Percentiles rank a stretch among this genome's conserved stretches.
Evolutionary conservation across 345 rosid species (phyloP).

Genomic region (Xanthoceras sorbifolium): DNA sequence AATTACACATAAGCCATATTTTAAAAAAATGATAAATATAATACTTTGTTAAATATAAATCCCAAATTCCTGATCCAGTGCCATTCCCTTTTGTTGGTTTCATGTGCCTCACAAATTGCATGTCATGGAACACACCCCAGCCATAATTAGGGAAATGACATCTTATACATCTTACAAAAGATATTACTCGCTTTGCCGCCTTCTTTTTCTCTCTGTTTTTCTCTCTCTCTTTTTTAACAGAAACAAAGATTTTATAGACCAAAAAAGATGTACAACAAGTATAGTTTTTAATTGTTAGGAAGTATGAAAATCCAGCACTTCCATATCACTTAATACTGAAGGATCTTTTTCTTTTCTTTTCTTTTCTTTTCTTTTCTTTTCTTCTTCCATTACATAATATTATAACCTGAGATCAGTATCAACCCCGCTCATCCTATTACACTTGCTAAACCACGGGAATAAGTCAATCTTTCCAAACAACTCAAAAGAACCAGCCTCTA

Average conservation of each 20-base stretch:
- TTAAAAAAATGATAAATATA: neutral
- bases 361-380: too few species aligned
- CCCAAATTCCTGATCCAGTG: neutral
- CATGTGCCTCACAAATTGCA: neutral
- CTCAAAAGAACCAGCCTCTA: slow-evolving; percentile 1
- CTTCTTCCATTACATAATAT: neutral
- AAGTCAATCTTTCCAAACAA: neutral
- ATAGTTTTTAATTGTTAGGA: neutral
- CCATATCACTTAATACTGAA: neutral
- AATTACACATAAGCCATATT: neutral
- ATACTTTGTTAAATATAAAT: neutral
- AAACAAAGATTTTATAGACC: neutral
- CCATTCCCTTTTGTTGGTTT: neutral
- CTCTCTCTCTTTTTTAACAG: too few species aligned
- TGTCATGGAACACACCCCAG: neutral
- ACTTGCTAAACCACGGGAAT: neutral
- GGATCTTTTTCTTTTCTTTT: neutral
- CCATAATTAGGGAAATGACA: neutral
- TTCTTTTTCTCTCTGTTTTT: too few species aligned
- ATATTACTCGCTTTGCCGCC: neutral
- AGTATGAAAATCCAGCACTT: neutral
- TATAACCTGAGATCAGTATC: neutral
- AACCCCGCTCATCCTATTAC: neutral
- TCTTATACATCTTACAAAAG: neutral
- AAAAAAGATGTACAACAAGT: too few species aligned